These are phyloP conservation scores for Citrus medica DNA, from an alignment of 345 rosid species.

Conservation along the genomic window DNA sequence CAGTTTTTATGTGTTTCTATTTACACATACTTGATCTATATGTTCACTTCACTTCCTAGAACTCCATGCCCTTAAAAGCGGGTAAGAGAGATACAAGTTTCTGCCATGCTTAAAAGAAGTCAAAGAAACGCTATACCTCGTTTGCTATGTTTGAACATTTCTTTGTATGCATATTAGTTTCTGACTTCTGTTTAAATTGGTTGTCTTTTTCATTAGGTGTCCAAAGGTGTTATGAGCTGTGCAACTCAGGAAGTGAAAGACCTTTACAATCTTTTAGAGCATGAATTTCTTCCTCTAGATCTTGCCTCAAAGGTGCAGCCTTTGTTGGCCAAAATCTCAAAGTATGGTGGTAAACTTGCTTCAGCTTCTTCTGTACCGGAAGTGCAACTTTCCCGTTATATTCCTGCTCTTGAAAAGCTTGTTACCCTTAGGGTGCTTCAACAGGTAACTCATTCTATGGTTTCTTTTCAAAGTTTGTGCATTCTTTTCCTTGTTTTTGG, in stretches of 20 bases:
- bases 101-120: not conserved
- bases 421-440: conserved; percentile 84
- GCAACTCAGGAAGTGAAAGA: conserved; percentile 97
- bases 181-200: not conserved
- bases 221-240: conserved; percentile 90
- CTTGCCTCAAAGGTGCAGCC: conserved; percentile 81
- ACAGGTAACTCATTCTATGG: conserved; percentile 50
- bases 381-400: conserved; percentile 77
- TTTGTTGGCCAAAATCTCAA: conserved; percentile 66
- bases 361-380: conserved; percentile 93
- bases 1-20: not conserved
- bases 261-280: conserved; percentile 84
- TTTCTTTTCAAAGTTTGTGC: not conserved
- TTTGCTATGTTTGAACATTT: not conserved
- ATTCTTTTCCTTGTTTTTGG: not conserved
- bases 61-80: not conserved
- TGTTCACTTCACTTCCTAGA: not conserved
- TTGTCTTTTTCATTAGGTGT: conserved; percentile 43
- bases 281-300: conserved; percentile 84
- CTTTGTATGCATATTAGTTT: not conserved
- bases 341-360: conserved; percentile 84
- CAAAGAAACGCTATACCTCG: not conserved
- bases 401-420: conserved; percentile 84
- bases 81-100: not conserved
- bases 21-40: not conserved